Base-by-base conservation (phyloP, 352 stramenopile genomes). In the Ophiocytium majus region DNA sequence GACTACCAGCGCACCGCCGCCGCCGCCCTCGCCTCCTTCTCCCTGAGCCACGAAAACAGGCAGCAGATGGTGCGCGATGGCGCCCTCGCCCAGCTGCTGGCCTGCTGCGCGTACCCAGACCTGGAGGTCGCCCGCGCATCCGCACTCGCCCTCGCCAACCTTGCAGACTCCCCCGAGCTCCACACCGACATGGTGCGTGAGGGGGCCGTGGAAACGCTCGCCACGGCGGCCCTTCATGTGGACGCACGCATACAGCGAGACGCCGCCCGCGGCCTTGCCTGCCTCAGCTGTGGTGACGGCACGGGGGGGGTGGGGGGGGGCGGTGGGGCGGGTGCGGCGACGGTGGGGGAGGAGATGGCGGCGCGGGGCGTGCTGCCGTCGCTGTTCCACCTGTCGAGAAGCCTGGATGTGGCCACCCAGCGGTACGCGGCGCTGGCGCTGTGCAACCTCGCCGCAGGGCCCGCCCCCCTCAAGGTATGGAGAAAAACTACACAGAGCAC, bases 371-470 rank as follows among this genome's bases (percentile, higher is more conserved):
- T 91, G 0, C 89, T 98, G 17, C 92, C 93, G 76, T 93, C 94
- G n/a, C 91, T 98, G 0, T 98, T 97, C 82, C 93, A 95, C 36
- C 92, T 98, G 63, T 95, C 95, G 9, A 94, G 96, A 43, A 98
- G 93, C 49, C 89, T 98, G 0, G 95, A 98, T 85, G 92, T 93
- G 9, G 92, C 91, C 33, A 98, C 93, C 37, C 95, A 98, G 91
- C 93, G 95, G 5, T 98, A 97, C 90, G 93, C 95, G 31, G 97
- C 95, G 0, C 91, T 99, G 1, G 93, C 95, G 50, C 92, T 99
- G 34, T 98, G 95, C 89, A 99, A 98, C 86, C 87, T 99, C 0
- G 91, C 91, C 81, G 87, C 90, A 5, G 89, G 86, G 89, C 36
- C 35, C 32, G 35, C 32, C 10, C 91, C 91, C 17, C 79, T 82